phyloP scores from a whole-genome alignment of 202 grass and related monocot genomes.

The Panicum hallii region DNA sequence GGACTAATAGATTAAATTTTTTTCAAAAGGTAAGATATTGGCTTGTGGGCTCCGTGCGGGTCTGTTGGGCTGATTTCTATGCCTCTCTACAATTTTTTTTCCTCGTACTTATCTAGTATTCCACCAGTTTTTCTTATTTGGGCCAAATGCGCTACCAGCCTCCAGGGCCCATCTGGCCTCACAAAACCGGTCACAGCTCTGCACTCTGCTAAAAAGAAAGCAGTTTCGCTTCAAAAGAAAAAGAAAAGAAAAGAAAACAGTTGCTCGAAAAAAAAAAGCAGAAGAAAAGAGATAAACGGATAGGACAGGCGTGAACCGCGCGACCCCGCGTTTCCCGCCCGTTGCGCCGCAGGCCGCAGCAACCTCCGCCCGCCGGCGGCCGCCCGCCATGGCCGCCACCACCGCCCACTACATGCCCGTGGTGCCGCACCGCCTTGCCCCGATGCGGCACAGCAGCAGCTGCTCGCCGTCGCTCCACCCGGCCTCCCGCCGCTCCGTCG shows the following conservation, averaged over 20 bases:
- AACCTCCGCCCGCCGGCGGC: background rate
- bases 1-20: no score
- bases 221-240: background rate
- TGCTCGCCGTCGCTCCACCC: background rate
- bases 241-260: no score
- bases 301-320: slow-evolving; percentile 30
- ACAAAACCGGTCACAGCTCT: background rate
- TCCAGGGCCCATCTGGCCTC: background rate
- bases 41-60: no score
- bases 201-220: background rate
- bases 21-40: no score
- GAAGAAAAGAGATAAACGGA: slow-evolving; percentile 23
- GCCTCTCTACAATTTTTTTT: no score
- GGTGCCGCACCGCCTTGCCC: background rate
- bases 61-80: no score
- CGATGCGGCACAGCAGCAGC: slow-evolving; percentile 1
- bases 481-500: slow-evolving; percentile 1
- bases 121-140: background rate
- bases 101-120: no score
- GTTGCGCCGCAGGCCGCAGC: background rate
- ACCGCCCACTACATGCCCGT: background rate
- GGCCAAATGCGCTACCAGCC: background rate
- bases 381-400: slow-evolving; percentile 1
- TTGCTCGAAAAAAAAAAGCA: no score
- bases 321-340: background rate